Base-by-base conservation (phyloP, 331 rosid species). In the Saraca asoca region DNA sequence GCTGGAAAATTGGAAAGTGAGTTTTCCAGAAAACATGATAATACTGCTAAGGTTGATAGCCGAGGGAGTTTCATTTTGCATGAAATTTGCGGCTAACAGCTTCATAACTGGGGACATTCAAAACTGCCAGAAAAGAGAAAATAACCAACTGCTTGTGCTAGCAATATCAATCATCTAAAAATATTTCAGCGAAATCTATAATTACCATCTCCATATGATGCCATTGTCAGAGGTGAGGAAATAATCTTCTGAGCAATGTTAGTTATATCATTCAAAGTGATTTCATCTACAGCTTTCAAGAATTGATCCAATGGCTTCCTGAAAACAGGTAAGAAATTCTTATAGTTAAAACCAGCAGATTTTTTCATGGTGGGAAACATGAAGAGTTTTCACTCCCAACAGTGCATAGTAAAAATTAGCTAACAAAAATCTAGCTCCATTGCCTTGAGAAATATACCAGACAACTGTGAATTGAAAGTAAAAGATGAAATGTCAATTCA, bases 151-250 rank as follows among this genome's bases (percentile, higher is more conserved):
- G 31, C 31, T 24, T 3, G 31, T 24, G 3, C 31, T 24, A 24
- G 31, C 31, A 24, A 24, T 24, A 24, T 24, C 31, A 24, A 24
- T 3, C 31, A 24, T 24, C 3, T 24, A 24, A 24, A 24, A 24
- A 24, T 24, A 24, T 24, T 24, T 24, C 31, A 24, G 31, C 31
- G 31, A 24, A 12, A 13, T 24, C 5, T 17, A 8, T 50, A 44
- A 46, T 86, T 86, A 91, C 97, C 97, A 68, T 86, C 85, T 53
- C 95, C 97, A 55, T 81, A 88, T 10, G 97, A 84, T 75, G 95
- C 98, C 97, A 94, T 78, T 24, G 98, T 88, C 84, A 94, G 72
- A 76, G 98, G 97, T 12, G 98, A 88, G 51, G 97, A 86, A 45
- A 94, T 76, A 53, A 94, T 87, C 83, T 78, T 80, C 75, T 85